Conservation (phyloP, 2,329 filamentous ascomycete genomes). For the Sarocladiaceae sp. region DNA sequence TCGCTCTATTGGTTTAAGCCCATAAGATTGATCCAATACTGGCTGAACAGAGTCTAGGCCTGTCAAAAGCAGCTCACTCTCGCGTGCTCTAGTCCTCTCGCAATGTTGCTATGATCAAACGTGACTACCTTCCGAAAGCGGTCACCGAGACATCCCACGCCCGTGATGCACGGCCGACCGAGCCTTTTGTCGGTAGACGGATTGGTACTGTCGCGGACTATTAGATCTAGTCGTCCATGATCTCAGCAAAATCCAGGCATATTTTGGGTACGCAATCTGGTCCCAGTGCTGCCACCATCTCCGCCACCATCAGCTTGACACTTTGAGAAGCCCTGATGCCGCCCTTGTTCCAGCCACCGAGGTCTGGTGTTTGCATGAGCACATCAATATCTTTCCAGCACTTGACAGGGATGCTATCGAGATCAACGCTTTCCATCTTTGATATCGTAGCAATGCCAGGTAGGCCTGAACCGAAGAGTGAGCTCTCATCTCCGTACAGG, state of each 20-base stretch:
- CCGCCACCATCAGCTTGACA: slow-evolving; percentile 60
- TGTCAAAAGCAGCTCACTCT: too few relatives aligned
- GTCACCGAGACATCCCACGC: slow-evolving; percentile 4
- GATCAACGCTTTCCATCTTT: slow-evolving; percentile 49
- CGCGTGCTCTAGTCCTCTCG: too few relatives aligned
- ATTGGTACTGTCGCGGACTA: not conserved
- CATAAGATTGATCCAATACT: too few relatives aligned
- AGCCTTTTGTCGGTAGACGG: too few relatives aligned
- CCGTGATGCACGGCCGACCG: not conserved
- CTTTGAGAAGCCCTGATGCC: slow-evolving; percentile 43
- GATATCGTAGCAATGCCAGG: slow-evolving; percentile 59
- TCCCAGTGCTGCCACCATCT: slow-evolving; percentile 64
- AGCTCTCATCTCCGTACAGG: slow-evolving; percentile 17
- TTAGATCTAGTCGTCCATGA: not conserved
- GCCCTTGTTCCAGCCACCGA: slow-evolving; percentile 56
- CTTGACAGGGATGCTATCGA: slow-evolving; percentile 55
- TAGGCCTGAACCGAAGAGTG: slow-evolving; percentile 58
- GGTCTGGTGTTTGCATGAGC: slow-evolving; percentile 35
- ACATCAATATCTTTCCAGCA: slow-evolving; percentile 22
- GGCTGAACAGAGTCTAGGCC: too few relatives aligned
- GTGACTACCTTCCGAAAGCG: slow-evolving; percentile 1
- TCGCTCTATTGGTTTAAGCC: too few relatives aligned
- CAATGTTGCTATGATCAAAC: too few relatives aligned
- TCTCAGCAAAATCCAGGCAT: slow-evolving; percentile 50
- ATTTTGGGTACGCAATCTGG: slow-evolving; percentile 52